A percentile compares a stretch with the other conserved stretches of the same genome.
Conservation (phyloP, 2,329 filamentous ascomycete genomes). For the Metarhizium sp. region DNA sequence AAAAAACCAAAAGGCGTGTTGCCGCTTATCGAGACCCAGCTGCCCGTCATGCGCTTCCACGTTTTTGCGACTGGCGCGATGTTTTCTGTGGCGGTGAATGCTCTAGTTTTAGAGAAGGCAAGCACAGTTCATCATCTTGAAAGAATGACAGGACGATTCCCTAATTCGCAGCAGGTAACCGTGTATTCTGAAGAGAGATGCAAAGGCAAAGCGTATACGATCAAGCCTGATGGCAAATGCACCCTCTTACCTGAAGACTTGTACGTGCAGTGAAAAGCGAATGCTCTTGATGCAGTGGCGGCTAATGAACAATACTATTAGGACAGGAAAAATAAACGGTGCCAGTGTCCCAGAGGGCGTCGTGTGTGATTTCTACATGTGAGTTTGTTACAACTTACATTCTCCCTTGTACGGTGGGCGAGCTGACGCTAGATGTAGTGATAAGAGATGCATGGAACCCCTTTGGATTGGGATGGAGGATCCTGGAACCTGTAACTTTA, state of each 20-base stretch:
- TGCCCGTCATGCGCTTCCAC: not conserved
- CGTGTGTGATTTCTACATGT: constrained; percentile 2
- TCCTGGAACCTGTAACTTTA: not conserved
- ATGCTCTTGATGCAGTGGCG: not conserved
- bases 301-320: not conserved
- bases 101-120: not conserved
- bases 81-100: not conserved
- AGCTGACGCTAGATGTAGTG: constrained; percentile 1
- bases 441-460: constrained; percentile 1
- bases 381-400: not conserved
- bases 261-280: not conserved
- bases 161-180: not conserved
- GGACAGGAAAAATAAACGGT: not conserved
- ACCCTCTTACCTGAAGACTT: not conserved
- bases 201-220: not conserved
- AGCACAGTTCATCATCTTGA: not conserved
- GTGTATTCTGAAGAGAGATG: constrained; percentile 2
- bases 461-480: constrained; percentile 7
- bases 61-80: not conserved
- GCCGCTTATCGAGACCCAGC: not conserved
- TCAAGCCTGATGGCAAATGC: constrained; percentile 2
- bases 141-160: not conserved
- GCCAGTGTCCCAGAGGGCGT: not conserved
- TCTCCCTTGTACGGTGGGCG: not conserved
- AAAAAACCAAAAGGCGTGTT: too few relatives aligned